Evolutionary conservation across 176 grass and related monocot species (phyloP), one percentile per base, ranked within the genome.

Genomic region (Triticum monococcum): DNA sequence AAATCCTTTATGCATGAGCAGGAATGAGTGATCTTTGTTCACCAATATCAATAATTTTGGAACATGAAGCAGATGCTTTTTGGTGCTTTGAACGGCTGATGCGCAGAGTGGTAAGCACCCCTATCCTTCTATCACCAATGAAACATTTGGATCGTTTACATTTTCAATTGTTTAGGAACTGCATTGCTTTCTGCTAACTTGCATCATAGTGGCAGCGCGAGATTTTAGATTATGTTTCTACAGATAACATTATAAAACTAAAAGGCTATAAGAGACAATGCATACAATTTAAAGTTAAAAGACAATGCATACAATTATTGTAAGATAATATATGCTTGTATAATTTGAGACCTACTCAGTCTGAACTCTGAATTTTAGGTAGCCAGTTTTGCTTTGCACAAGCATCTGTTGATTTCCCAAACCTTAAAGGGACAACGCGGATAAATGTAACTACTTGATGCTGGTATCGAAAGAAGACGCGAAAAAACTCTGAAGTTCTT

Each of bases 11-110:
- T 91, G 64, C 87, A 28, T 88, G 65, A 85, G 37, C 87, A 98
- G 96, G 96, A 87, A 98, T 98, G 96, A 96, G 93, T 81, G 96
- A 98, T 91, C 90, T 98, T 89, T 96, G 93, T 88, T 98, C 96
- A 79, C 96, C 93, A 76, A 96, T 98, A 86, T 89, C 94, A 40
- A 88, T 98, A 52, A 72, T 98, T 84, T 23, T 98, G 79, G 96
- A 98, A 87, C 93, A 98, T 81, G 96, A 98, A 91, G 96, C 96
- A 37, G 92, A 98, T 88, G 96, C 93, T 46, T 98, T 98, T 92
- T 98, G 96, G 96, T 98, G 96, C 88, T 98, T 98, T 88, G 93
- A 98, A 84, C 93, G 86, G 72, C 92, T 98, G 33, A 98, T 96
- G 96, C 96, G 96, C 33, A 98, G 94, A 87, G 80, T 98, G 91